Evolutionary conservation across 352 stramenopile species (phyloP).

Genomic region (Pythium monospermum): DNA sequence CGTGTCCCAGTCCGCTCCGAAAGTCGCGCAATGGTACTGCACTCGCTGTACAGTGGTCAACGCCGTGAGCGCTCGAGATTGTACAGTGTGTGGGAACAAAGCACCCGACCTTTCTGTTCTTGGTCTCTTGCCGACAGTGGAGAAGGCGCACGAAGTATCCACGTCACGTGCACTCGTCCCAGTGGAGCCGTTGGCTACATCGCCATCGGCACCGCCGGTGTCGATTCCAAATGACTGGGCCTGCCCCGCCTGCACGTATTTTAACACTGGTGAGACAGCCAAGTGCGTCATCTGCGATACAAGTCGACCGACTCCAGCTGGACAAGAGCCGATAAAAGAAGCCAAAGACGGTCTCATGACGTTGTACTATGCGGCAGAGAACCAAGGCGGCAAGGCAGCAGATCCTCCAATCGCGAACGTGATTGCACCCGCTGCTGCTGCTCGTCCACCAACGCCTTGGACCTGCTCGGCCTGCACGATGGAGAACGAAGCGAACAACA

Average conservation of each 20-base stretch:
- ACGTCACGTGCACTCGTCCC: slow-evolving; percentile 46
- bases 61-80: slow-evolving; percentile 37
- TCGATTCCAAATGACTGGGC: slow-evolving; percentile 44
- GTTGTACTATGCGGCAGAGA: slow-evolving; percentile 65
- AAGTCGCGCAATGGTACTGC: slow-evolving; percentile 64
- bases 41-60: slow-evolving; percentile 84
- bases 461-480: slow-evolving; percentile 73
- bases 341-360: slow-evolving; percentile 53
- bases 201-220: not conserved
- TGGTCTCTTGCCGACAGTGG: slow-evolving; percentile 12
- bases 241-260: slow-evolving; percentile 73
- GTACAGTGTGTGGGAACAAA: slow-evolving; percentile 58
- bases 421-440: slow-evolving; percentile 3
- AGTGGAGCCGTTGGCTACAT: slow-evolving; percentile 22
- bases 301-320: slow-evolving; percentile 19
- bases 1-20: slow-evolving; percentile 30
- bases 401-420: slow-evolving; percentile 12
- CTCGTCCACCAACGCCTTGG: slow-evolving; percentile 27
- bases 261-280: slow-evolving; percentile 44
- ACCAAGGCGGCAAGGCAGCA: slow-evolving; percentile 26
- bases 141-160: slow-evolving; percentile 24
- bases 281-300: slow-evolving; percentile 81
- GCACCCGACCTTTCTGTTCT: slow-evolving; percentile 19
- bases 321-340: slow-evolving; percentile 17
- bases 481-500: slow-evolving; percentile 56